Percentiles rank a stretch among this genome's conserved stretches.
phyloP scores from a whole-genome alignment of 73 alveolate genomes.

The Halteria grandinella region DNA sequence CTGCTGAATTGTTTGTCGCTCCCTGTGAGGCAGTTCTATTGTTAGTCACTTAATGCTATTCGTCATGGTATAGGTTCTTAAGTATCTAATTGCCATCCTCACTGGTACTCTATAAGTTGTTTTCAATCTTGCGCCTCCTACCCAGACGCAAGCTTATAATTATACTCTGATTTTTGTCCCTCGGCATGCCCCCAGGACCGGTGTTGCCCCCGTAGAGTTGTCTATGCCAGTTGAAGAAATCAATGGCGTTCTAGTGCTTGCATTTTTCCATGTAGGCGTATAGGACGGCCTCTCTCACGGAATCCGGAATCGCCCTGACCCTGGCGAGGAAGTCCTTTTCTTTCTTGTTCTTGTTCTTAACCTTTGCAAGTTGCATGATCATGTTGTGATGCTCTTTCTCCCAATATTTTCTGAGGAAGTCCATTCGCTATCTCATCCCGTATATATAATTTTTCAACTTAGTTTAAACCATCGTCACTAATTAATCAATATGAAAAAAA shows the following conservation, averaged over 20 bases:
- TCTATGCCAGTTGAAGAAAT: slow-evolving; percentile 21
- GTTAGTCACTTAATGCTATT: neutral
- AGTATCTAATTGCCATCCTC: slow-evolving; percentile 11
- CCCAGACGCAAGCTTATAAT: slow-evolving; percentile 44
- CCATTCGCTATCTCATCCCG: slow-evolving; percentile 12
- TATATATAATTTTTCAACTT: neutral
- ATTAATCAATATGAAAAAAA: neutral
- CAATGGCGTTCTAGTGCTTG: slow-evolving; percentile 27
- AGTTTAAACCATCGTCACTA: slow-evolving; percentile 9
- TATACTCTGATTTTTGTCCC: slow-evolving; percentile 18
- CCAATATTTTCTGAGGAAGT: neutral
- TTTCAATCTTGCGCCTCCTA: neutral
- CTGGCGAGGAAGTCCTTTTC: slow-evolving; percentile 22
- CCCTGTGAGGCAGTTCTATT: neutral
- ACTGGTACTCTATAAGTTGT: neutral
- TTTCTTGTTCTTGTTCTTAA: slow-evolving; percentile 18
- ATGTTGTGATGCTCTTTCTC: slow-evolving; percentile 11
- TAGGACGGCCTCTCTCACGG: neutral
- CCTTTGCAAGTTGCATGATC: slow-evolving; percentile 21
- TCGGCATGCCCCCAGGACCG: too few species aligned
- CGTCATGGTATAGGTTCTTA: slow-evolving; percentile 23
- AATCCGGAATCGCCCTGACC: slow-evolving; percentile 19
- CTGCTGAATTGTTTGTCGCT: neutral
- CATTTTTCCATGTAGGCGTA: slow-evolving; percentile 11
- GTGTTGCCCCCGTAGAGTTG: neutral